These are phyloP conservation scores for Eucalyptus camaldulensis DNA, from an alignment of 345 rosid species.

Conservation along the genomic window DNA sequence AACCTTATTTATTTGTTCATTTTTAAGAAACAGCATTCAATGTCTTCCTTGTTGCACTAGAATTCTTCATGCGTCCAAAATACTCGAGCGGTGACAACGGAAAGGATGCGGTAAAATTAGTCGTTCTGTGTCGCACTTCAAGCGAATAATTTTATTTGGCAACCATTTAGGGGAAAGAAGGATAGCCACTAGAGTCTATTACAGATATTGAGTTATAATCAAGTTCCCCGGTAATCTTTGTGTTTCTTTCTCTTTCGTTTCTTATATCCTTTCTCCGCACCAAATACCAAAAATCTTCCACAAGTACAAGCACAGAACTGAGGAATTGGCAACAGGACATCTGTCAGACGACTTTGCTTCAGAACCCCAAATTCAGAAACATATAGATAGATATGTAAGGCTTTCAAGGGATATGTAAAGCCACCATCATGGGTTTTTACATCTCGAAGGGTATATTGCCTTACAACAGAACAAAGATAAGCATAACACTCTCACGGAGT, in stretches of 20 bases:
- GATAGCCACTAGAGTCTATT: not conserved
- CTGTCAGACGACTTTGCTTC: not conserved
- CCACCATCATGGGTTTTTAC: not conserved
- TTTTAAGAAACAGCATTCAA: not conserved
- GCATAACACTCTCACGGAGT: not conserved
- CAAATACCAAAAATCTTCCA: not conserved
- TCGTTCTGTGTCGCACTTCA: fast-evolving
- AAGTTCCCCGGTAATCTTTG: not conserved
- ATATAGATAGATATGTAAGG: not conserved
- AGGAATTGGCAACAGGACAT: not conserved
- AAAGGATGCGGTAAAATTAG: not conserved
- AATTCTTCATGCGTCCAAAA: not conserved
- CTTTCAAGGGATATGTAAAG: not conserved
- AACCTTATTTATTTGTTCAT: not conserved
- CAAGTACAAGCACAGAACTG: not conserved
- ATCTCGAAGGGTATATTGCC: not conserved
- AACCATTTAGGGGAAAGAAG: not conserved
- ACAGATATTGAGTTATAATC: not conserved
- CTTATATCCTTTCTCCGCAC: not conserved
- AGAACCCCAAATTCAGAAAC: not conserved
- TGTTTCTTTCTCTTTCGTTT: not conserved
- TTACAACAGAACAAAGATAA: not conserved
- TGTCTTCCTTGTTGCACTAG: not conserved
- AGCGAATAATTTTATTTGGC: not conserved
- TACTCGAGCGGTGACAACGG: not conserved